phyloP scores from a whole-genome alignment of 148 eudicot species.

The Chenopodium album region DNA sequence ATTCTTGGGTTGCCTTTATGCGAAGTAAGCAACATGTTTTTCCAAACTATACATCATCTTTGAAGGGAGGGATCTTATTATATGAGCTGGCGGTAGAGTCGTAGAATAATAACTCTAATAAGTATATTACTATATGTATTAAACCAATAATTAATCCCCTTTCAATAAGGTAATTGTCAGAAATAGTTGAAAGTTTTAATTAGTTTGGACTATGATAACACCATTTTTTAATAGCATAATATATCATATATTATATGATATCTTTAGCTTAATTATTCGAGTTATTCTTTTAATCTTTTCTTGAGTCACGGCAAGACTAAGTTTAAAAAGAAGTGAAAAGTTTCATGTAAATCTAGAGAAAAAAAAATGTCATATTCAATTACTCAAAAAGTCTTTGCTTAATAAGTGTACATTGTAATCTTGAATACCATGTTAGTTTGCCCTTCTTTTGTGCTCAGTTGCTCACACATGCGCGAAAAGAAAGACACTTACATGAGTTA shows the following conservation, averaged over 20 bases:
- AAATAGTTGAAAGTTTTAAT: too few relatives aligned
- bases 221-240: too few relatives aligned
- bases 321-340: not conserved
- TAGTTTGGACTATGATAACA: too few relatives aligned
- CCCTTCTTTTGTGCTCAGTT: not conserved
- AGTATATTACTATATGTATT: too few relatives aligned
- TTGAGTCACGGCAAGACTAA: not conserved
- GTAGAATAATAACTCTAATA: too few relatives aligned
- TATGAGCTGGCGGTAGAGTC: too few relatives aligned
- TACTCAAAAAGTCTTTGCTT: not conserved
- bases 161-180: too few relatives aligned
- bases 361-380: not conserved
- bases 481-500: not conserved
- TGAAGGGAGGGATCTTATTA: not conserved
- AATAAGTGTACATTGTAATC: not conserved
- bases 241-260: too few relatives aligned
- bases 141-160: too few relatives aligned
- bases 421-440: not conserved
- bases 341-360: not conserved
- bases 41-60: not conserved
- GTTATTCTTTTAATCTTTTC: not conserved
- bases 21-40: slow-evolving; percentile 15
- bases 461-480: not conserved
- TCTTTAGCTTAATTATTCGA: too few relatives aligned
- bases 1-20: slow-evolving; percentile 12